phyloP scores from a whole-genome alignment of 1,284 basidiomycete species.

The Cryptococcus jaspeensis region DNA sequence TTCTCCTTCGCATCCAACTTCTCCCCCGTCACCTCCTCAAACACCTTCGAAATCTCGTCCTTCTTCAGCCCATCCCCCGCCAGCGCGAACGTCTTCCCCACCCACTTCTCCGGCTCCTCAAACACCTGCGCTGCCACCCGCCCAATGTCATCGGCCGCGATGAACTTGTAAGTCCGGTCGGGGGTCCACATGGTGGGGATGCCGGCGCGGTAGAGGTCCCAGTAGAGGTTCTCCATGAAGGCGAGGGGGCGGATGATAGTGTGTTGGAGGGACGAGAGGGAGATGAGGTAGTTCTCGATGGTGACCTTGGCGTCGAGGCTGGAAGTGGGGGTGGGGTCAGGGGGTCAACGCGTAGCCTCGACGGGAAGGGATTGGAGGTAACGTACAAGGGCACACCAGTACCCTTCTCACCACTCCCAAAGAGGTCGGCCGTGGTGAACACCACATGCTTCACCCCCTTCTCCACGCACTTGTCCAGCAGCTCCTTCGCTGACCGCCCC shows the following conservation, averaged over 20 bases:
- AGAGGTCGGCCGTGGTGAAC: too few species aligned
- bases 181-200: conserved; percentile 11
- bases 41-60: too few species aligned
- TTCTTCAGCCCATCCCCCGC: conserved; percentile 6
- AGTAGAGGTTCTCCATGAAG: conserved; percentile 15
- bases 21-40: too few species aligned
- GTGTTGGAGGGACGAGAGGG: conserved; percentile 1
- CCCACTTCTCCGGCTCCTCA: conserved; percentile 1
- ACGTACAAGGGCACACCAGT: too few species aligned
- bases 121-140: background rate
- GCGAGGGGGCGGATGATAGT: conserved; percentile 14
- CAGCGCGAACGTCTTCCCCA: background rate
- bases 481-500: too few species aligned
- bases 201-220: conserved; percentile 5
- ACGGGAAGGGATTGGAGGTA: too few species aligned
- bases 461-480: too few species aligned
- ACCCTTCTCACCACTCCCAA: too few species aligned
- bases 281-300: background rate
- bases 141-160: conserved; percentile 3
- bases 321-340: too few species aligned
- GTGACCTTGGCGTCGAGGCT: conserved; percentile 11
- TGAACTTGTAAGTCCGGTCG: conserved; percentile 2
- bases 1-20: too few species aligned
- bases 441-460: too few species aligned
- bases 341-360: too few species aligned